Percentiles rank a stretch among this genome's conserved stretches.
Conservation (phyloP, 1,284 basidiomycete species). For the Hymenochaete sp. region DNA sequence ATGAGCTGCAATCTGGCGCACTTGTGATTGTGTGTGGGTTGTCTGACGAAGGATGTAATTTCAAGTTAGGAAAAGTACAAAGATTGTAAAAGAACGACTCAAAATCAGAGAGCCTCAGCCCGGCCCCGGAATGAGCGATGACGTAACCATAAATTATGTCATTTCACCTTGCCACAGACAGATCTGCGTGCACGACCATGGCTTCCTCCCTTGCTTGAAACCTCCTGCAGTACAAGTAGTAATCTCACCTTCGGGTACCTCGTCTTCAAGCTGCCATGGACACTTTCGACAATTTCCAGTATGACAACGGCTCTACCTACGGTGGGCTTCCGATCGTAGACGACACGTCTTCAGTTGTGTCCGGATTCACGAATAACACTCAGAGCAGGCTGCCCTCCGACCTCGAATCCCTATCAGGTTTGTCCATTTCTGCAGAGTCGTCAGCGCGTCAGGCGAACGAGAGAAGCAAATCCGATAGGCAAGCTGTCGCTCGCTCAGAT, state of each 20-base stretch:
- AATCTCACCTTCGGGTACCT: no score
- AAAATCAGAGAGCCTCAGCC: no score
- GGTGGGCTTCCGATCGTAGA: slow-evolving; percentile 69
- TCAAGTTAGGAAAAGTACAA: no score
- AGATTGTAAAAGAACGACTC: no score
- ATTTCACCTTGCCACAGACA: no score
- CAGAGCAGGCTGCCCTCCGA: slow-evolving; percentile 43
- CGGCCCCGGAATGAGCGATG: no score
- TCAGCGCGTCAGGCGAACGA: slow-evolving; percentile 33
- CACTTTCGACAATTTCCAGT: slow-evolving; percentile 77
- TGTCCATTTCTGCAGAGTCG: slow-evolving; percentile 54
- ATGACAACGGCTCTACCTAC: slow-evolving; percentile 69
- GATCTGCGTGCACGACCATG: no score
- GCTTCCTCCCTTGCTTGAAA: slow-evolving; percentile 1
- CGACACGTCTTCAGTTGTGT: slow-evolving; percentile 71
- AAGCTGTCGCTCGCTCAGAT: slow-evolving; percentile 24
- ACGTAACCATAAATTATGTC: background rate
- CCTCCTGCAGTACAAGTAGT: no score
- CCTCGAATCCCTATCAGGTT: slow-evolving; percentile 47
- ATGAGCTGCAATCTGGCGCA: background rate
- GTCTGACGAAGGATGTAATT: no score
- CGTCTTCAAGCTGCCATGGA: slow-evolving; percentile 8
- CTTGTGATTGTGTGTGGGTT: no score
- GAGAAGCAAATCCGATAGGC: slow-evolving; percentile 22
- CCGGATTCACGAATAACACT: slow-evolving; percentile 61